phyloP scores from a whole-genome alignment of 495 filamentous ascomycete species.

The Wilcoxina mikolae region DNA sequence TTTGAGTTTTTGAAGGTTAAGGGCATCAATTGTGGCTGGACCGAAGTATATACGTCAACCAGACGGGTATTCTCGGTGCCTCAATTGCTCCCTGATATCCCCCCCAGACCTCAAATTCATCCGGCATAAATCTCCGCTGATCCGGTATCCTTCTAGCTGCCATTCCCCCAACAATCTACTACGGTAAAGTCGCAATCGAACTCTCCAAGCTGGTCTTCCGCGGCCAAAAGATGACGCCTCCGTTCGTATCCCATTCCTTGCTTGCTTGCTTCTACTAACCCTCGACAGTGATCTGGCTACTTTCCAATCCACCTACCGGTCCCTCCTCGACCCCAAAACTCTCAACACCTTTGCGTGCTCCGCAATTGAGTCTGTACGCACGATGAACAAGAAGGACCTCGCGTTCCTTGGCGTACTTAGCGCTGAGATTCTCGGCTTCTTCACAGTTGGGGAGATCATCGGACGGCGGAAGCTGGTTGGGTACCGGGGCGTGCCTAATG shows the following conservation, averaged over 20 bases:
- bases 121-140: background rate
- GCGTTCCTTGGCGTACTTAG: conserved; percentile 54
- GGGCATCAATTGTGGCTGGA: conserved; percentile 1
- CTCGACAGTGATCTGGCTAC: conserved; percentile 51
- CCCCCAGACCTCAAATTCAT: background rate
- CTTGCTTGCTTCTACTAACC: background rate
- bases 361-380: conserved; percentile 50
- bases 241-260: conserved; percentile 45
- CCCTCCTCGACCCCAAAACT: conserved; percentile 34
- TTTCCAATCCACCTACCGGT: conserved; percentile 78
- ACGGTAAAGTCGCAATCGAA: conserved; percentile 75
- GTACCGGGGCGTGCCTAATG: conserved; percentile 56
- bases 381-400: conserved; percentile 52
- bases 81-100: background rate
- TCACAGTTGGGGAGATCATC: conserved; percentile 94
- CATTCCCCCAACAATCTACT: conserved; percentile 77
- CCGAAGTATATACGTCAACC: no score
- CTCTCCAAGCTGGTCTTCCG: conserved; percentile 72
- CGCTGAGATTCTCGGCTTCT: conserved; percentile 89
- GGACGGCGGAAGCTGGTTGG: conserved; percentile 86
- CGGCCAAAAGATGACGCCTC: conserved; percentile 81
- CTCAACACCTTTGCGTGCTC: conserved; percentile 33
- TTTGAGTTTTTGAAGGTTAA: conserved; percentile 7
- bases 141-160: conserved; percentile 41
- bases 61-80: background rate